Base-by-base conservation (phyloP, 139 green algal genomes). In the Picocystis salinarum region DNA sequence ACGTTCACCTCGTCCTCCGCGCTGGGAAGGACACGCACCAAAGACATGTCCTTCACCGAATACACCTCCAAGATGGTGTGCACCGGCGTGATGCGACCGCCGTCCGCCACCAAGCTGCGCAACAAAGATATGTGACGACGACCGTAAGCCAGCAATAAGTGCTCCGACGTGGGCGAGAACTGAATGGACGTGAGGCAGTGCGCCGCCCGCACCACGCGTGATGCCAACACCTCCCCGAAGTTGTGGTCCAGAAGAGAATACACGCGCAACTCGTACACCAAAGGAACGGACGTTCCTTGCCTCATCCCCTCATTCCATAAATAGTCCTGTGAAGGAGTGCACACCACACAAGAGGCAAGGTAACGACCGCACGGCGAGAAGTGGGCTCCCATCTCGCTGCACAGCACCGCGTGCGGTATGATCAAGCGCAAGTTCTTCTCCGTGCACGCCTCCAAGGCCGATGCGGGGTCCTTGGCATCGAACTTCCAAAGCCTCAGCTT, bases 151-250 rank as follows among this genome's bases (percentile, higher is more conserved):
- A 94, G 56, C 34, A 94, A 63, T 28, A 94, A 40, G 50, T 91
- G 80, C 33, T 67, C 34, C 1, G 59, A 74, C 3, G 67, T 71
- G 29, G 83, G 83, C 5, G 71, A 84, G 53, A 91, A 82, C 64
- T 93, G 83, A 12, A 94, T 67, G 34, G 56, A 77, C n/a, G 83
- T 94, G 27, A 94, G 65, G 70, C 83, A 94, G 66, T 94, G 83
- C 5, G 81, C 83, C 5, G 83, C 83, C n/a, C 57, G 62, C n/a
- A 94, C 64, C 23, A 57, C 31, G 13, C 52, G 22, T 9, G 51
- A 28, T 30, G 52, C 49, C 11, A 73, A 37, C n/a, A 73, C 61
- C 46, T 71, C n/a, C 10, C 64, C 64, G 39, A 73, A 73, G 23
- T 46, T 61, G 22, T 22, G 24, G 7, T 58, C 36, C 3, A 71